Conservation (phyloP, 257 asterid species). For the Orobanche coerulescens region DNA sequence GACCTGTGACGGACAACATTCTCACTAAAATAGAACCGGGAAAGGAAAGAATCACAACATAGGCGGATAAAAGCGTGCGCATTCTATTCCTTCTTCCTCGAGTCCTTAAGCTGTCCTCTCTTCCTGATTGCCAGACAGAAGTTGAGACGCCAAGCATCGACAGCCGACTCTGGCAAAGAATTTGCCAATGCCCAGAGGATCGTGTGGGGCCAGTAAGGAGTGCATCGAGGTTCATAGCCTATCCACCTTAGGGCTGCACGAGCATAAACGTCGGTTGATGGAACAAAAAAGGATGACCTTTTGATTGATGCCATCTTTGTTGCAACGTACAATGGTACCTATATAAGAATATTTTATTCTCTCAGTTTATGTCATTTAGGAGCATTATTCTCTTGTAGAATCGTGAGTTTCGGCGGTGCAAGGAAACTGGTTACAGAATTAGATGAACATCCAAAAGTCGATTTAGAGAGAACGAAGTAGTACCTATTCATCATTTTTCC, state of each 20-base stretch:
- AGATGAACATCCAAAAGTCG: not conserved
- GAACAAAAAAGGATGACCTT: slow-evolving; percentile 84
- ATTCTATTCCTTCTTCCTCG: slow-evolving; percentile 64
- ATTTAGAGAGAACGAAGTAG: not conserved
- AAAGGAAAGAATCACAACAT: slow-evolving; percentile 4
- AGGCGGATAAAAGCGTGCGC: too few species aligned
- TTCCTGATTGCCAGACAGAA: slow-evolving; percentile 66
- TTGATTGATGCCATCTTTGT: slow-evolving; percentile 94
- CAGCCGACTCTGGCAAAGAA: slow-evolving; percentile 49
- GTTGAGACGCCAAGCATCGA: slow-evolving; percentile 78
- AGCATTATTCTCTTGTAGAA: too few species aligned
- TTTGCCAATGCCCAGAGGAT: slow-evolving; percentile 57
- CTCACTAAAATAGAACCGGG: not conserved
- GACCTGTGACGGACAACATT: too few species aligned
- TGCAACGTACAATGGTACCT: slow-evolving; percentile 94
- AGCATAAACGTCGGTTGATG: slow-evolving; percentile 86
- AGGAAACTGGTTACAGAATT: not conserved
- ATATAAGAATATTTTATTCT: too few species aligned
- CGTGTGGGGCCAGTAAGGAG: slow-evolving; percentile 97
- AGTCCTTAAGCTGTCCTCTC: slow-evolving; percentile 73
- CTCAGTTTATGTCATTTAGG: not conserved
- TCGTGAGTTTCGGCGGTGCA: too few species aligned
- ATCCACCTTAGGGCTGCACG: slow-evolving; percentile 71
- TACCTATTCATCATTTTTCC: not conserved
- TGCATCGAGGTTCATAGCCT: slow-evolving; percentile 91